These are phyloP conservation scores for Eucalyptus caleyi DNA, from an alignment of 345 rosid species.

Conservation along the genomic window DNA sequence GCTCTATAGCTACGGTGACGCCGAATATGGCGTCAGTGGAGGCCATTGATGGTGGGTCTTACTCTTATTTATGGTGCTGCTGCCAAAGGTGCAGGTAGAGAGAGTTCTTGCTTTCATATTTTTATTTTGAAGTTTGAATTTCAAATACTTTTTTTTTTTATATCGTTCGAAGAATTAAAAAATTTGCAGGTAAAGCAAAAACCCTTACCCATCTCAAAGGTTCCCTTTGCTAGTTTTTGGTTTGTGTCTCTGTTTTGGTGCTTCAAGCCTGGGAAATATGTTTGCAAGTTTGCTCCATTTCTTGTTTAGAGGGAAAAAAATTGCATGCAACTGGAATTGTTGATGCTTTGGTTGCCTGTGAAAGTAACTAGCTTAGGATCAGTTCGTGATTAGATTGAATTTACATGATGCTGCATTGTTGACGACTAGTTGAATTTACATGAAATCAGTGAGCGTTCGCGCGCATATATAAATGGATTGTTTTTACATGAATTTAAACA, in stretches of 20 bases:
- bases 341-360: neutral
- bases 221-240: neutral
- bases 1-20: neutral
- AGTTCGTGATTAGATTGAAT: neutral
- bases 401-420: neutral
- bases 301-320: neutral
- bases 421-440: neutral
- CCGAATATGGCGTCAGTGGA: neutral
- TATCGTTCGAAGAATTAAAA: neutral
- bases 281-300: neutral
- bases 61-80: slow-evolving; percentile 12
- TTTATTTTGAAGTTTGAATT: neutral
- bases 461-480: neutral
- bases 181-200: neutral
- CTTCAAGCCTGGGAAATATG: neutral
- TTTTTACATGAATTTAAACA: neutral
- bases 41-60: slow-evolving; percentile 13
- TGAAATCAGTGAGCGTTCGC: fast-evolving
- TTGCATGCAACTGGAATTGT: neutral
- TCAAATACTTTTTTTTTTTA: neutral
- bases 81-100: slow-evolving; percentile 16
- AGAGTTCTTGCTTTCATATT: neutral
- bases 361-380: neutral
- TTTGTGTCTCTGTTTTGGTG: neutral
- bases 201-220: neutral